These are phyloP conservation scores for Geosmithia putterillii DNA, from an alignment of 2,329 filamentous ascomycete species.

Conservation along the genomic window DNA sequence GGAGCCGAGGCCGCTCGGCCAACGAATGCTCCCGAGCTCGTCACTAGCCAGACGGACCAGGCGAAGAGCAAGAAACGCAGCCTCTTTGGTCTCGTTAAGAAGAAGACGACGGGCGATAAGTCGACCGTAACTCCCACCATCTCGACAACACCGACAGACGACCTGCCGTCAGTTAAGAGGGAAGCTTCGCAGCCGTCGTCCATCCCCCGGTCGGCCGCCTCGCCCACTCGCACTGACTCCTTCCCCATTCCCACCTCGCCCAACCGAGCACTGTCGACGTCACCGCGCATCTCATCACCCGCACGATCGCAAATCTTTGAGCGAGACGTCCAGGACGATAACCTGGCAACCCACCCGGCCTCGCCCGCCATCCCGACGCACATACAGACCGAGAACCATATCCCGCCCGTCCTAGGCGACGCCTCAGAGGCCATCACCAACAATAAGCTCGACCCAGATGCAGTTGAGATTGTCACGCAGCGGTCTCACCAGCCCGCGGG, in stretches of 20 bases:
- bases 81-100: conserved; percentile 51
- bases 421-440: conserved; percentile 89
- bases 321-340: conserved; percentile 79
- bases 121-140: conserved; percentile 18
- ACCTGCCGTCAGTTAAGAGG: conserved; percentile 7
- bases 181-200: conserved; percentile 20
- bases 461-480: conserved; percentile 87
- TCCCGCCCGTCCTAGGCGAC: conserved; percentile 82
- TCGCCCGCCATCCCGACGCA: conserved; percentile 86
- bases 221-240: conserved; percentile 28
- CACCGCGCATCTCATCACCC: conserved; percentile 66
- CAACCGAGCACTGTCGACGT: conserved; percentile 52
- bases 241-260: conserved; percentile 49
- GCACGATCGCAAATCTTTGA: conserved; percentile 80
- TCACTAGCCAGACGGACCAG: conserved; percentile 11
- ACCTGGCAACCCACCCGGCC: conserved; percentile 45
- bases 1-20: conserved; percentile 18
- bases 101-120: conserved; percentile 36
- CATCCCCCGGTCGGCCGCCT: conserved; percentile 25
- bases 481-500: conserved; percentile 69
- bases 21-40: conserved; percentile 11
- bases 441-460: conserved; percentile 69
- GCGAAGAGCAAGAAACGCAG: conserved; percentile 38
- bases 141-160: conserved; percentile 15
- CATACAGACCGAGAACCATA: conserved; percentile 88